phyloP scores from a whole-genome alignment of 2,329 filamentous ascomycete species.

The Akanthomyces dipterigenus region DNA sequence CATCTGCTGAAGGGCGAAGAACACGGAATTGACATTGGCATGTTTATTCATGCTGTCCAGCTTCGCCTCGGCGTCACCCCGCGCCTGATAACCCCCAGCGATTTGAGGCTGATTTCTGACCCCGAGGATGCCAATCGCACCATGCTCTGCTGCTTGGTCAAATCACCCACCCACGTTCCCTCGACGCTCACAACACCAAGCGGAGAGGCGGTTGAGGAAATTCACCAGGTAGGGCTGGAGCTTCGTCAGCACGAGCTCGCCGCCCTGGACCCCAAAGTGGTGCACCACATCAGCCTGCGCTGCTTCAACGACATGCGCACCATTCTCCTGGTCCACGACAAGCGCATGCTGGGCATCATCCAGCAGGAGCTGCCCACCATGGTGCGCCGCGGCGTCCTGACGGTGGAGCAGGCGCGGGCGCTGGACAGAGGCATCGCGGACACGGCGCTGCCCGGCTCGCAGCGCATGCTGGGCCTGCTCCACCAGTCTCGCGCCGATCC shows the following conservation, averaged over 20 bases:
- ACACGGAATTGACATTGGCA: slow-evolving; percentile 31
- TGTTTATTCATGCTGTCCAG: slow-evolving; percentile 27
- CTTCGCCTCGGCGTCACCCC: slow-evolving; percentile 24
- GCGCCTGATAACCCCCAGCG: slow-evolving; percentile 25
- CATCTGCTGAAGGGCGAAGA: slow-evolving; percentile 33
- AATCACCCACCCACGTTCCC: neutral
- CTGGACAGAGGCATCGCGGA: slow-evolving; percentile 26
- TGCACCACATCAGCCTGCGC: slow-evolving; percentile 28
- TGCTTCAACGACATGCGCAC: slow-evolving; percentile 37
- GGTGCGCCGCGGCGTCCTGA: slow-evolving; percentile 21
- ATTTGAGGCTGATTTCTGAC: slow-evolving; percentile 27
- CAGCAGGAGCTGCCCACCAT: slow-evolving; percentile 27
- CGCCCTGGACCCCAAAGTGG: slow-evolving; percentile 23
- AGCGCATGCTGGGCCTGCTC: slow-evolving; percentile 19
- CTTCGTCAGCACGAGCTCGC: slow-evolving; percentile 32
- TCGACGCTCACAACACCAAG: slow-evolving; percentile 15
- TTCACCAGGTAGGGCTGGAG: slow-evolving; percentile 33
- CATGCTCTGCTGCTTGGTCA: slow-evolving; percentile 23
- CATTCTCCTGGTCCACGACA: slow-evolving; percentile 34
- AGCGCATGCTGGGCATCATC: slow-evolving; percentile 34
- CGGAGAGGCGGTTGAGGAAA: slow-evolving; percentile 25
- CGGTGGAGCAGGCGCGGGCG: slow-evolving; percentile 19
- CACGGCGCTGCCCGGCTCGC: slow-evolving; percentile 27
- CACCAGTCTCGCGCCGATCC: slow-evolving; percentile 7
- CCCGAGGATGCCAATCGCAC: slow-evolving; percentile 12